Percentiles rank a stretch among this genome's conserved stretches.
Conservation (phyloP, 352 stramenopile species). For the Phytopythium aichiense region DNA sequence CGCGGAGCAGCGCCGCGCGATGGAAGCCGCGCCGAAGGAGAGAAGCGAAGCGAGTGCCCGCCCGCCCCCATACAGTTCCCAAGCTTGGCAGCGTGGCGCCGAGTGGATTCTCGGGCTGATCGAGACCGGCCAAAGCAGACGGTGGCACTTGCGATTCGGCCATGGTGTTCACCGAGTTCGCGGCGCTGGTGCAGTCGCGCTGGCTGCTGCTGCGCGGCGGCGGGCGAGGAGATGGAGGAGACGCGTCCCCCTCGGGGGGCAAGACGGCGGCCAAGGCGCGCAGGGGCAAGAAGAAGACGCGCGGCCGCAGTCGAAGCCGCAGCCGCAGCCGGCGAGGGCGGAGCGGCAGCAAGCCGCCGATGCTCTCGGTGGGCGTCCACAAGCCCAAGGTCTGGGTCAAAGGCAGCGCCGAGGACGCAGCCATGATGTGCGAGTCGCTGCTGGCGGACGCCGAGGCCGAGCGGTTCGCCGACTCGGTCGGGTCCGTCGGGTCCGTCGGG, state of each 20-base stretch:
- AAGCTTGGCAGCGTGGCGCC: background rate
- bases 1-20: background rate
- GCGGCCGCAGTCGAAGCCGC: conserved; percentile 13
- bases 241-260: conserved; percentile 14
- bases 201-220: conserved; percentile 25
- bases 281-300: conserved; percentile 25
- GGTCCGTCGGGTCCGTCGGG: conserved; percentile 17
- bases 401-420: background rate
- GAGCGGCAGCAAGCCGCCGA: background rate
- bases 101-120: background rate
- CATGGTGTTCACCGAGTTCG: conserved; percentile 40
- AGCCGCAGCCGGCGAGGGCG: conserved; percentile 11
- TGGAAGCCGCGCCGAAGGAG: background rate
- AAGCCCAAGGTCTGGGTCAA: background rate
- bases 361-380: background rate
- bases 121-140: background rate
- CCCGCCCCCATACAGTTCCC: too few relatives aligned
- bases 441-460: background rate
- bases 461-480: background rate
- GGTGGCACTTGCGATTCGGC: conserved; percentile 1
- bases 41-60: too few relatives aligned
- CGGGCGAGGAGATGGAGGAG: conserved; percentile 12
- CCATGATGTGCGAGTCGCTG: conserved; percentile 12
- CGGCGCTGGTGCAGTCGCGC: conserved; percentile 25
- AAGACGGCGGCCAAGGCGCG: conserved; percentile 21